Conservation (phyloP, 1,284 basidiomycete genomes). For the Pyrrhoderma noxium region DNA sequence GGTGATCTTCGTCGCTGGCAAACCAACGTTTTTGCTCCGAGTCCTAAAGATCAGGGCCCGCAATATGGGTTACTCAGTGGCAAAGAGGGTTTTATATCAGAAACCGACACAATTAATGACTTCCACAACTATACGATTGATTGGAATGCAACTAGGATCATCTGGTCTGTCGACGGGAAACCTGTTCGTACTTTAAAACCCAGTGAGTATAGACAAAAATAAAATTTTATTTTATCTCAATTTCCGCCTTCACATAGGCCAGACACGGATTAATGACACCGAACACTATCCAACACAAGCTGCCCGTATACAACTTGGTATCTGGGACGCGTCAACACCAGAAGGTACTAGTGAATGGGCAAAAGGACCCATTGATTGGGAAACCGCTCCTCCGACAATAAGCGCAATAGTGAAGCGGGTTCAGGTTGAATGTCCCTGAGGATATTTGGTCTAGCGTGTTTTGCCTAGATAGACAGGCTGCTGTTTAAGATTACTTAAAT, state of each 20-base stretch:
- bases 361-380: slow-evolving; percentile 40
- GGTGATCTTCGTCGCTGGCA: slow-evolving; percentile 36
- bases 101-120: slow-evolving; percentile 22
- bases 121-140: slow-evolving; percentile 37
- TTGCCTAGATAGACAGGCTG: too few relatives aligned
- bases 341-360: slow-evolving; percentile 41
- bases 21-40: slow-evolving; percentile 38
- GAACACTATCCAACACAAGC: slow-evolving; percentile 33
- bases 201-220: slow-evolving; percentile 26
- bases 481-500: too few relatives aligned
- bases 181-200: slow-evolving; percentile 31
- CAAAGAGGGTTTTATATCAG: slow-evolving; percentile 31
- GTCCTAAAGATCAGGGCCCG: slow-evolving; percentile 28
- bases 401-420: slow-evolving; percentile 34
- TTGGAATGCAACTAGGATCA: slow-evolving; percentile 34
- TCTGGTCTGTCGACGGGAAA: slow-evolving; percentile 37
- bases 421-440: slow-evolving; percentile 31
- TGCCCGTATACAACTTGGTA: slow-evolving; percentile 35
- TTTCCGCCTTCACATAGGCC: slow-evolving; percentile 22
- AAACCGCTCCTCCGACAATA: slow-evolving; percentile 28
- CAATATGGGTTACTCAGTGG: slow-evolving; percentile 26
- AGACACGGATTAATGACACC: slow-evolving; percentile 32
- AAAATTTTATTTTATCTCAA: not conserved
- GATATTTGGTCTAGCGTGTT: not conserved
- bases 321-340: slow-evolving; percentile 43